Evolutionary conservation across 768 basidiomycete genomes (phyloP).

Genomic region (Amanita jacksonii): DNA sequence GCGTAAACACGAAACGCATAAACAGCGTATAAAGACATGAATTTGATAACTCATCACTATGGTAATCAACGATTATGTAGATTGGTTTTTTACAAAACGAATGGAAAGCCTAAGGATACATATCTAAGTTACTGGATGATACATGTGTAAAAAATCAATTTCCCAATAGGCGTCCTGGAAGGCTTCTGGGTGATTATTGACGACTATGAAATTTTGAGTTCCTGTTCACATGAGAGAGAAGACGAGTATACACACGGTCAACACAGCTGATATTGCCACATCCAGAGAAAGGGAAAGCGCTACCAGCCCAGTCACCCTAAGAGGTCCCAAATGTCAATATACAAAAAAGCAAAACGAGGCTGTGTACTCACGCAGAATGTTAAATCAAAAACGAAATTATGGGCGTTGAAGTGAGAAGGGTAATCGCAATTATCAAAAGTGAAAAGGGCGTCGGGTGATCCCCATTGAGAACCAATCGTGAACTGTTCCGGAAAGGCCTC

Average conservation of each 20-base stretch:
- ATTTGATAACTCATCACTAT: neutral
- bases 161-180: constrained; percentile 66
- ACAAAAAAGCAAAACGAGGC: constrained; percentile 1
- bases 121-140: constrained; percentile 14
- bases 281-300: constrained; percentile 28
- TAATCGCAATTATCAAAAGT: constrained; percentile 40
- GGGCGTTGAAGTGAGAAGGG: constrained; percentile 38
- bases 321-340: neutral
- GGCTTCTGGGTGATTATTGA: constrained; percentile 45
- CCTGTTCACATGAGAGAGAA: neutral
- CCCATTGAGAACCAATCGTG: constrained; percentile 26
- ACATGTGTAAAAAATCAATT: constrained; percentile 51
- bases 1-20: constrained; percentile 45
- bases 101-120: no score
- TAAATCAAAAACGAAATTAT: constrained; percentile 46
- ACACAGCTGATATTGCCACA: constrained; percentile 31
- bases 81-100: no score
- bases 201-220: constrained; percentile 26
- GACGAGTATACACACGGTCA: constrained; percentile 26
- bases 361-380: constrained; percentile 50
- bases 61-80: no score
- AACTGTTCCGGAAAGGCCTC: constrained; percentile 7
- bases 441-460: constrained; percentile 39
- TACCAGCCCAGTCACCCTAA: constrained; percentile 44
- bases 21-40: constrained; percentile 10